Percentiles rank a stretch among this genome's conserved stretches.
phyloP scores from a whole-genome alignment of 345 rosid species.

The Populus simonii region DNA sequence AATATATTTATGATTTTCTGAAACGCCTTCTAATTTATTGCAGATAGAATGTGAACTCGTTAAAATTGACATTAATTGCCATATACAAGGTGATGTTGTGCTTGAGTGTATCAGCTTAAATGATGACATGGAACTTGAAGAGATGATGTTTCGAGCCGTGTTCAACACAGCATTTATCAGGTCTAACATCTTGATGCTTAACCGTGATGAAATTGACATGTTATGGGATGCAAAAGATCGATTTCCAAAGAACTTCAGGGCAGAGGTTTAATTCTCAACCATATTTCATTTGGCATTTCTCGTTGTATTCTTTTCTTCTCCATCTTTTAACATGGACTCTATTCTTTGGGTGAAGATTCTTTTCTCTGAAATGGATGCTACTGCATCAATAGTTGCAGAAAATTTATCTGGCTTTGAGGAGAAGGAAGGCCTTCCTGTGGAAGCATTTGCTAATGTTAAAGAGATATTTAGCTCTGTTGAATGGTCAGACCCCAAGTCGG shows the following conservation, averaged over 20 bases:
- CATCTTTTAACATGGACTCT: conserved; percentile 22
- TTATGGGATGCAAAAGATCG: conserved; percentile 76
- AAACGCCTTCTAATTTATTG: conserved; percentile 16
- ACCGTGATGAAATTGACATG: conserved; percentile 80
- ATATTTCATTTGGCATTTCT: conserved; percentile 15
- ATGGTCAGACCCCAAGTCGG: conserved; percentile 68
- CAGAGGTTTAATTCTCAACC: conserved; percentile 58
- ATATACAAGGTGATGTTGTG: conserved; percentile 86
- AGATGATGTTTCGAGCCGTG: conserved; percentile 79
- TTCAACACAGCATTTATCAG: conserved; percentile 92
- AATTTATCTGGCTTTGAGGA: conserved; percentile 69
- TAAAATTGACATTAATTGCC: conserved; percentile 85
- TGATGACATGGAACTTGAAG: conserved; percentile 71
- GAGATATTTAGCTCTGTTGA: conserved; percentile 82
- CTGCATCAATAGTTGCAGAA: conserved; percentile 56
- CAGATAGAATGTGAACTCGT: conserved; percentile 86
- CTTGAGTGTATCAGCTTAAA: conserved; percentile 79
- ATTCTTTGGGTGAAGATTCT: conserved; percentile 62
- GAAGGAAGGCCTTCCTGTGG: conserved; percentile 81
- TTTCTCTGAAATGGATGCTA: conserved; percentile 92
- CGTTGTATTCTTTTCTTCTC: not conserved
- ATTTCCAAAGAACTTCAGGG: conserved; percentile 86
- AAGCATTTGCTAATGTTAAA: conserved; percentile 88
- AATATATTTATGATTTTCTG: conserved; percentile 5
- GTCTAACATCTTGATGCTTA: conserved; percentile 92